Evolutionary conservation across 805 yeast species (phyloP), one percentile per base, ranked within the genome.

Genomic region (Yamadazyma takamatsuzukensis): DNA sequence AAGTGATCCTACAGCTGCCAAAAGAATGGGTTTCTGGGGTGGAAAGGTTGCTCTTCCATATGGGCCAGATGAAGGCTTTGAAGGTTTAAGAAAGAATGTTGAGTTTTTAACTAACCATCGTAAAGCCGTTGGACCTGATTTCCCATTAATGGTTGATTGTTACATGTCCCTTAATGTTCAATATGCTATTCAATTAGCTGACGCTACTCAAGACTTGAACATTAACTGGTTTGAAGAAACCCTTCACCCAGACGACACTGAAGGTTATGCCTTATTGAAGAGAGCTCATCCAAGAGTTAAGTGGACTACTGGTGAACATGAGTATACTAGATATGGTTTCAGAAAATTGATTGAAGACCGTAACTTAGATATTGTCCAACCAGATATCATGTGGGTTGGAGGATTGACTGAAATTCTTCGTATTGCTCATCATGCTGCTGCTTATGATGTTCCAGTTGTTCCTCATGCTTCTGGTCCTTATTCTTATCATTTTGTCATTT

Each of bases 381-480:
- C 75, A 15, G 76, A 70, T 45, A 67, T 70, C 32, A 70, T 70
- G 75, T 70, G 75, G 75, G 71, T 68, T 39, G 75, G 75, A 32
- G 74, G 75, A 27, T 46, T 70, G 59, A 68, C 75, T 13, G 76
- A 70, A 51, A 50, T 69, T 21, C 50, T 70, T 33, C 61, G 66
- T 41, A 55, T 70, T 31, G 63, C 72, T 25, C 65, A 64, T 12
- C 75, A 70, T 45, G 75, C 75, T 17, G 72, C 72, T 29, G 74
- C 75, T 13, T 70, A 70, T 41, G 76, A 70, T 41, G 66, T 70
- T 31, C 76, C 76, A 17, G 72, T 70, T 28, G 76, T 70, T 34
- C 74, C 74, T 21, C 76, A 70, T 43, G 76, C 75, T 21, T 64
- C 72, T n/a, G 75, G 76, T 37, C 72, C 74, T 25, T 70, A 70